A percentile compares a stretch with the other conserved stretches of the same genome.
These are phyloP conservation scores for Mycotypha africana DNA, from an alignment of 371 early-diverging fungal genomes.

Conservation along the genomic window DNA sequence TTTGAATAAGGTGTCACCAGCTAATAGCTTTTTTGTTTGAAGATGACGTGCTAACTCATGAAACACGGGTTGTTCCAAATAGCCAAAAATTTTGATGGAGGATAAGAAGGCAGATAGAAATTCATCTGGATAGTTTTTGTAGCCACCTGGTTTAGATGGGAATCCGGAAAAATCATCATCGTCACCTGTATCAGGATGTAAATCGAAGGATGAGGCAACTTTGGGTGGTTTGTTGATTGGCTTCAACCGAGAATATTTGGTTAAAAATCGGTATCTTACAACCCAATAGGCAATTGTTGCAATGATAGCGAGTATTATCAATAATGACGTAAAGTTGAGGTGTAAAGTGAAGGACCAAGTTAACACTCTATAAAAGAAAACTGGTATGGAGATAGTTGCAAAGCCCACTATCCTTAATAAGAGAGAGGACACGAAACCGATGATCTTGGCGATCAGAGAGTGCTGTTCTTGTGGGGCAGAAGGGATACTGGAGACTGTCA, in stretches of 20 bases:
- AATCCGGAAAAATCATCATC: conserved; percentile 47
- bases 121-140: conserved; percentile 72
- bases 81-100: conserved; percentile 95
- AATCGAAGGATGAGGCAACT: conserved; percentile 66
- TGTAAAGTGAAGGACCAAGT: conserved; percentile 68
- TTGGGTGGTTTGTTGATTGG: conserved; percentile 46
- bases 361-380: conserved; percentile 52
- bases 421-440: conserved; percentile 36
- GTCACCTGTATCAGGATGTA: conserved; percentile 67
- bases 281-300: conserved; percentile 47
- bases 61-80: conserved; percentile 93
- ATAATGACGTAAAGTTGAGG: conserved; percentile 56
- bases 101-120: conserved; percentile 80
- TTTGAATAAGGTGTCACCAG: conserved; percentile 83
- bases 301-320: conserved; percentile 39
- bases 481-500: too few relatives aligned
- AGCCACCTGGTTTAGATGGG: conserved; percentile 28
- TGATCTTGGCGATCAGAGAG: conserved; percentile 10
- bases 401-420: conserved; percentile 47
- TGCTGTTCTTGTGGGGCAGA: conserved; percentile 29
- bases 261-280: conserved; percentile 69
- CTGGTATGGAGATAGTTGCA: conserved; percentile 52
- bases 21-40: conserved; percentile 79
- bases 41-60: conserved; percentile 87
- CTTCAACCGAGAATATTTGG: conserved; percentile 72